Conservation (phyloP, 2,329 filamentous ascomycete species). For the Chrysoporthe deuterocubensis region DNA sequence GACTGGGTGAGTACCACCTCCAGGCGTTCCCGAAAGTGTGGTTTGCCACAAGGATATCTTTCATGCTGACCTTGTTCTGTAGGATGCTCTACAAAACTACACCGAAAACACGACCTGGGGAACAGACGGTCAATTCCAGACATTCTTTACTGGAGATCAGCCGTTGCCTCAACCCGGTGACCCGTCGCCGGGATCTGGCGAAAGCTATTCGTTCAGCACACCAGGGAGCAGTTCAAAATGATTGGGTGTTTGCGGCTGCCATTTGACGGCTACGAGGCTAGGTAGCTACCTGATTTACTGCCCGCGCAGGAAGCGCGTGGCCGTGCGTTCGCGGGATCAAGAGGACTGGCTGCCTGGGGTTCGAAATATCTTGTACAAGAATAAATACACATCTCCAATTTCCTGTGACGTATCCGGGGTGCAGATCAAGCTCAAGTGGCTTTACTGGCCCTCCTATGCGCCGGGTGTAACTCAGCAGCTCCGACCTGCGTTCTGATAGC, state of each 20-base stretch:
- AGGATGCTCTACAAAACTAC: conserved; percentile 63
- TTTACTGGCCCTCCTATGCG: neutral
- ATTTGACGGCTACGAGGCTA: neutral
- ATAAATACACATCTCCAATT: conserved; percentile 24
- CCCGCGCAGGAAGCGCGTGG: neutral
- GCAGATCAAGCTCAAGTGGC: neutral
- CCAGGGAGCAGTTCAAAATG: conserved; percentile 25
- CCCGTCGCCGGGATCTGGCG: conserved; percentile 26
- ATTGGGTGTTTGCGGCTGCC: neutral
- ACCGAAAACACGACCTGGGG: conserved; percentile 60
- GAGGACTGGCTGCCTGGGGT: neutral
- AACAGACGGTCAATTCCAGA: conserved; percentile 55
- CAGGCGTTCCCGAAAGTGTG: neutral
- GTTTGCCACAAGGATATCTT: neutral
- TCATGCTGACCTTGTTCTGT: conserved; percentile 31
- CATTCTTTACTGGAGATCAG: conserved; percentile 46
- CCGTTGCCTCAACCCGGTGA: conserved; percentile 10
- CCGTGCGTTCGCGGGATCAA: neutral
- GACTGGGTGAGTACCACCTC: conserved; percentile 57
- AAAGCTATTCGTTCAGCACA: conserved; percentile 27
- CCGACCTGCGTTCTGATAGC: neutral
- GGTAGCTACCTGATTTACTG: neutral
- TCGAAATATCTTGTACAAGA: conserved; percentile 17
- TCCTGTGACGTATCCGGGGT: neutral
- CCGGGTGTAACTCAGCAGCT: neutral